phyloP scores from a whole-genome alignment of 768 basidiomycete genomes.

The Suillus plorans region DNA sequence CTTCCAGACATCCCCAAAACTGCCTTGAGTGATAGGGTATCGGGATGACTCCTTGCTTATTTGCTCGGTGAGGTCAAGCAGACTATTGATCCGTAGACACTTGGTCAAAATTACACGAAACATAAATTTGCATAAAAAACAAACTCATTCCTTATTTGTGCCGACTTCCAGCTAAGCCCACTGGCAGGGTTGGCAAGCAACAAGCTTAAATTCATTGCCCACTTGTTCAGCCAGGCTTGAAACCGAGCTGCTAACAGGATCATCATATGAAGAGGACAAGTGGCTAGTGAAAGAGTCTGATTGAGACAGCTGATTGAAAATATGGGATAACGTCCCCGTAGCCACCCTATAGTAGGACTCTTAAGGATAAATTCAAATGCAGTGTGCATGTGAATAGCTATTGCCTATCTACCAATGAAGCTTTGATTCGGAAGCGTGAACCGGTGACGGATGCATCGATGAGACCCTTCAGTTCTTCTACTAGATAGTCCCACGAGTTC shows the following conservation, averaged over 20 bases:
- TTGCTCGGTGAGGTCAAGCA: background rate
- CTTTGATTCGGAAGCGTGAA: no score
- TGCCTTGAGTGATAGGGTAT: constrained; percentile 9
- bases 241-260: background rate
- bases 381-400: no score
- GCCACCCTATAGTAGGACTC: no score
- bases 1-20: constrained; percentile 28
- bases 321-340: no score
- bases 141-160: background rate
- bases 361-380: no score
- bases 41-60: background rate
- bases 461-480: no score
- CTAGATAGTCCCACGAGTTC: no score
- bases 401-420: no score
- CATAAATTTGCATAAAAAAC: background rate
- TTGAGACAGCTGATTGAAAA: no score
- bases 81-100: background rate
- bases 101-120: background rate
- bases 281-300: no score
- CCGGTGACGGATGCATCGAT: no score
- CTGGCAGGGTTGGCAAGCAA: background rate
- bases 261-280: no score
- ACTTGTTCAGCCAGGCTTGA: background rate
- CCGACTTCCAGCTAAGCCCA: background rate
- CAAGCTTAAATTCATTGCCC: background rate